These are phyloP conservation scores for Aspergillus carlsbadensis DNA, from an alignment of 495 filamentous ascomycete species.

Conservation along the genomic window DNA sequence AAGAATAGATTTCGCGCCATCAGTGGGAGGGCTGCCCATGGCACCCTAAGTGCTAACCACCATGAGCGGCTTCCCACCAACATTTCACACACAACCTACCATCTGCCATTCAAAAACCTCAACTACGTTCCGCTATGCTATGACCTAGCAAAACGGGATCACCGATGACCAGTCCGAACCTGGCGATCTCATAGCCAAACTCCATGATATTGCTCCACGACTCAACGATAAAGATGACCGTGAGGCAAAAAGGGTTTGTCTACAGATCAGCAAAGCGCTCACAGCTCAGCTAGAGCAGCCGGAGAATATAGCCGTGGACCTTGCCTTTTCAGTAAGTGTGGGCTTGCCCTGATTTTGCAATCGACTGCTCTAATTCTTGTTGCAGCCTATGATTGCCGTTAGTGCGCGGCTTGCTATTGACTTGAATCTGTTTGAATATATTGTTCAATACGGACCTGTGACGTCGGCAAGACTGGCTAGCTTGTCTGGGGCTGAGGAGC, in stretches of 20 bases:
- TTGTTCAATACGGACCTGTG: constrained; percentile 1
- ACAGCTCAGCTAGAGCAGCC: constrained; percentile 9
- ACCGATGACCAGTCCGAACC: no score
- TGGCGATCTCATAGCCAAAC: neutral
- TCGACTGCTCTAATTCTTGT: neutral
- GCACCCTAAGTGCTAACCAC: no score
- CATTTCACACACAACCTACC: no score
- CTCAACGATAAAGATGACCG: neutral
- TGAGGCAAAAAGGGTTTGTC: constrained; percentile 1
- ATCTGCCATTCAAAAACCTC: no score
- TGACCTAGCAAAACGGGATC: no score
- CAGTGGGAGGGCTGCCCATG: no score
- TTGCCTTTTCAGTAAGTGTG: constrained; percentile 7
- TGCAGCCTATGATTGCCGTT: constrained; percentile 9
- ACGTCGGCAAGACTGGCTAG: neutral
- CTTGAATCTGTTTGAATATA: neutral
- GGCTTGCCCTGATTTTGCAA: neutral
- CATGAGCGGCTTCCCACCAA: no score
- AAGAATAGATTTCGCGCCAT: no score
- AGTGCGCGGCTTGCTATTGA: constrained; percentile 9
- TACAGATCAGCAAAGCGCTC: constrained; percentile 10
- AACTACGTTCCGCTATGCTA: no score
- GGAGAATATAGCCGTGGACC: constrained; percentile 3
- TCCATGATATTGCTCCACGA: neutral
- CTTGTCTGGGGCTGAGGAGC: constrained; percentile 5